Evolutionary conservation across 2,329 filamentous ascomycete genomes (phyloP), one percentile per base, ranked within the genome.

Genomic region (Exophiala alcalophila): DNA sequence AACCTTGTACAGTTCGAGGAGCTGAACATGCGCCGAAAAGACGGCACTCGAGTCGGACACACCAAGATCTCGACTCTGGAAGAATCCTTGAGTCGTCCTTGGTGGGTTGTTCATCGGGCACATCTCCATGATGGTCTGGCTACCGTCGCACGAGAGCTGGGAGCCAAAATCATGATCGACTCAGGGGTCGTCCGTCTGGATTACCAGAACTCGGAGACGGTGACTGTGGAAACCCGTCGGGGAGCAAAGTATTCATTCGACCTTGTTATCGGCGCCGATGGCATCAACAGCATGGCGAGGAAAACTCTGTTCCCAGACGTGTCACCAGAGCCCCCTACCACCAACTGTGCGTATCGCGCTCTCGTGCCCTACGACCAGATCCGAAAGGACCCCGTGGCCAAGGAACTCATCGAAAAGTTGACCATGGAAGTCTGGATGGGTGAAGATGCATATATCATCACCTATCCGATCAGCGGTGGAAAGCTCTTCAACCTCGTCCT

Each of bases 371-470:
- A 65, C 40, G 62, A 66, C 6, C 55, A 67, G 31, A 63, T 71
- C 35, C 55, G 61, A 11, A 50, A 62, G 25, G 69, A 73, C 42
- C 65, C 66, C 1, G 48, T 67, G 15, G 58, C 69, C 3, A 58
- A 58, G n/a, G 54, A 59, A n/a, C 54, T 70, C 7, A 58, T 66
- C 6, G 57, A 61, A n/a, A 59, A 65, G 40, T 59, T 64, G 40
- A 67, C 66, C 4, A 69, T 72, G 50, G 67, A 72, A 42, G 67
- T 69, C 8, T 73, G 69, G 69, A 59, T 71, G 57, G 57, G 63
- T 3, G 36, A 55, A 4, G 57, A 59, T 5, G 53, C 57, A 2
- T 68, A 69, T 42, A 67, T 70, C 52, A 71, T 73, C 35, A 65
- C 66, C 3, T 72, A 72, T 47, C 67, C 67, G 1, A 66, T 74